Percentiles rank a stretch among this genome's conserved stretches.
Evolutionary conservation across 2,329 filamentous ascomycete genomes (phyloP).

Genomic region (Parascedosporium putredinis): DNA sequence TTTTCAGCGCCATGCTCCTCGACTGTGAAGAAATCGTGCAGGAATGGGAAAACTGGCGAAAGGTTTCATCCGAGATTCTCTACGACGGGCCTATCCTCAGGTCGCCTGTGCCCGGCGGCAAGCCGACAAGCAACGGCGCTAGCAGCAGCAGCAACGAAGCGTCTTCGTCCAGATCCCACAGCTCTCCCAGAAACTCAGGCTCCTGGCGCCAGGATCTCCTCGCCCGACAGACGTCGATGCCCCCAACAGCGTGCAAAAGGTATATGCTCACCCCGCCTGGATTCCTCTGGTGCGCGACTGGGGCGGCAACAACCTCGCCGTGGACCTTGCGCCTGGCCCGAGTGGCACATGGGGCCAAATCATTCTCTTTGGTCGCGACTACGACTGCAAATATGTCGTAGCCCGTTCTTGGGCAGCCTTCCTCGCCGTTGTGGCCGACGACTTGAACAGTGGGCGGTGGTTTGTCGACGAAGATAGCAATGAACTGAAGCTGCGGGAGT

Average conservation of each 20-base stretch:
- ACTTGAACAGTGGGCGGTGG: slow-evolving; percentile 81
- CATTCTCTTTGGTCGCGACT: slow-evolving; percentile 93
- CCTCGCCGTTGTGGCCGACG: slow-evolving; percentile 78
- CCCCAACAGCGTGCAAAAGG: slow-evolving; percentile 80
- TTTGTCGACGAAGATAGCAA: slow-evolving; percentile 84
- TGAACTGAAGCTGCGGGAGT: slow-evolving; percentile 86
- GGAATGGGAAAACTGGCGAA: slow-evolving; percentile 94
- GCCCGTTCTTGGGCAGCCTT: slow-evolving; percentile 86
- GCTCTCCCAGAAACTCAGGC: slow-evolving; percentile 27
- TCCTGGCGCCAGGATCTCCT: slow-evolving; percentile 77
- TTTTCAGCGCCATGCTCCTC: slow-evolving; percentile 90
- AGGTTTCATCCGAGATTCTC: slow-evolving; percentile 84
- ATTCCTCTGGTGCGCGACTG: slow-evolving; percentile 94
- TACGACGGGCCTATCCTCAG: slow-evolving; percentile 32
- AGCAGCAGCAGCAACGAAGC: slow-evolving; percentile 54
- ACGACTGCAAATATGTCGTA: slow-evolving; percentile 96
- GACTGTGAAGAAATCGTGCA: slow-evolving; percentile 98
- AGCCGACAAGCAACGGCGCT: slow-evolving; percentile 45
- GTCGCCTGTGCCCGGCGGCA: slow-evolving; percentile 30
- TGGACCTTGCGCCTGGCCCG: slow-evolving; percentile 85
- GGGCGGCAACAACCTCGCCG: slow-evolving; percentile 95
- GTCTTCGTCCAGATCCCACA: slow-evolving; percentile 52
- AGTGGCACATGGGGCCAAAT: slow-evolving; percentile 91
- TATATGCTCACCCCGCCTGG: slow-evolving; percentile 89
- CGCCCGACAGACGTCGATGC: slow-evolving; percentile 77